Conservation (phyloP, 345 rosid genomes). For the Viola odorata region DNA sequence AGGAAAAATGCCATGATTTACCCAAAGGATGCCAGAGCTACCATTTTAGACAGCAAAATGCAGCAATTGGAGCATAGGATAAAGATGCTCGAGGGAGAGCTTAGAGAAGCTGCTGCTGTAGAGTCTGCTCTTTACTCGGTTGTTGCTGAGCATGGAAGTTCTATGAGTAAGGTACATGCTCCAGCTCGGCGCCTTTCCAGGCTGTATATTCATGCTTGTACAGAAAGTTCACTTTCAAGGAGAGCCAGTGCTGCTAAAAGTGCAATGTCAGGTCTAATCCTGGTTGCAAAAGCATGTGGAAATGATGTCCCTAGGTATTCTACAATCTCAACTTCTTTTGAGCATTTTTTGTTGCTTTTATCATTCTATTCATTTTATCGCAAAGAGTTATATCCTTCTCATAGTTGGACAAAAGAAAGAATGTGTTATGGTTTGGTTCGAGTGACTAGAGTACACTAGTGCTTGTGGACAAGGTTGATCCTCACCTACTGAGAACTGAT, state of each 20-base stretch:
- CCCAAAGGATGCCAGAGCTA: constrained; percentile 37
- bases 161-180: constrained; percentile 86
- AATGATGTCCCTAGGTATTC: constrained; percentile 88
- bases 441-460: no score
- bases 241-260: constrained; percentile 77
- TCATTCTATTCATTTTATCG: no score
- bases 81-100: constrained; percentile 76
- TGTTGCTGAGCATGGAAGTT: constrained; percentile 87
- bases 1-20: constrained; percentile 47
- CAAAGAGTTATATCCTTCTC: no score
- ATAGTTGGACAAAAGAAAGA: no score
- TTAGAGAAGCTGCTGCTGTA: constrained; percentile 81
- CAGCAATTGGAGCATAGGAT: constrained; percentile 62
- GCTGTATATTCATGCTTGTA: constrained; percentile 67
- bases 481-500: no score
- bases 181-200: constrained; percentile 93
- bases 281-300: constrained; percentile 92
- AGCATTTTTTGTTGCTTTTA: background rate
- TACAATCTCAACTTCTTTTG: background rate
- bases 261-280: constrained; percentile 68
- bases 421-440: no score
- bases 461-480: no score
- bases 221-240: constrained; percentile 43
- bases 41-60: constrained; percentile 50
- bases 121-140: constrained; percentile 89